Base-by-base conservation (phyloP, 2,329 filamentous ascomycete genomes). In the Cercospora sp. region DNA sequence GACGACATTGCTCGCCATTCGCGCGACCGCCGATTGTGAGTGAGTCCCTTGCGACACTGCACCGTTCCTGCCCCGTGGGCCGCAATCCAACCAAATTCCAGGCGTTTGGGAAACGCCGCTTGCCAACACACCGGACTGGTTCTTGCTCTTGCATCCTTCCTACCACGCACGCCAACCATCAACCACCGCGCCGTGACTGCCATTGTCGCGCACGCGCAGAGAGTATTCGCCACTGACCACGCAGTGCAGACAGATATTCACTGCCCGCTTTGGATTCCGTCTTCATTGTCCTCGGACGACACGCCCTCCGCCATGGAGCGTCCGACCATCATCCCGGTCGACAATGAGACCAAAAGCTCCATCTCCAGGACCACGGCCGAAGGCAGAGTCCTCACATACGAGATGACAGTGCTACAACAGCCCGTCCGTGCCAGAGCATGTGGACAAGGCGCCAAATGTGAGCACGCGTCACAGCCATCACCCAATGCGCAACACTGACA, bases 391-490 rank as follows among this genome's bases (percentile, higher is more conserved):
- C 86, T 97, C 73, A 92, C 88, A 77, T 98, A 98, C 80, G 85
- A 87, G 72, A 84, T 98, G 80, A 89, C 88, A 68, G 93, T 98
- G 66, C 89, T 97, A 75, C 95, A 99, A 81, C 93, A 98, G 79
- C 95, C 95, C 21, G 91, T 97, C 82, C 91, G 94, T 76, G 94
- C 95, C 61, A 88, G 95, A 84, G 95, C 95, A 65, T 99, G 95
- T 80, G 95, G 95, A 76, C 94, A 93, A 65, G 95, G 95, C 69
- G 93, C 93, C 64, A 98, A 98, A 83, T 97, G 93, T 97, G 85
- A 81, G 90, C 71, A 32, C 40, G 9, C 32, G 55, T 18, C 40
- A 66, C 37, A 5, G 2, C 37, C 51, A 9, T 5, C 2, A 58
- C 6, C 43, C 24, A 12, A 13, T 45, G 12, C 45, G 8, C 63